Base-by-base conservation (phyloP, 441 rosid genomes). In the Pelargonium myrrhifolium region DNA sequence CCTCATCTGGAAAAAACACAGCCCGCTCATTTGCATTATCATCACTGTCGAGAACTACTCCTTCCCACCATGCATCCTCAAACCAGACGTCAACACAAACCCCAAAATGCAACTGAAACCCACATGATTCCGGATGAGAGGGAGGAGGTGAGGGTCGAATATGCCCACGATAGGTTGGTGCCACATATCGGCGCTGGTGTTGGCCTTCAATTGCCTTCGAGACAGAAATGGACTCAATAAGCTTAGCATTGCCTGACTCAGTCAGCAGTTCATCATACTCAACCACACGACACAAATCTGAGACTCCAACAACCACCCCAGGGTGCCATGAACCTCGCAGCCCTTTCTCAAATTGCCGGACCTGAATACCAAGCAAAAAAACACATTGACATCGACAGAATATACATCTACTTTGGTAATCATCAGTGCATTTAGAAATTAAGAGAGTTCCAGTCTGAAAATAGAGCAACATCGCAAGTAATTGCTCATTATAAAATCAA, bases 11-110 rank as follows among this genome's bases (percentile, higher is more conserved):
- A 42, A 81, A 81, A 74, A 74, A 81, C 53, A 81, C 84, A 37
- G 69, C 76, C 62, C 82, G 63, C 61, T 78, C 79, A 55, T 55
- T 18, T 49, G 77, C 80, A 72, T 70, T 71, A 51, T 74, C 70
- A 56, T 78, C 62, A 53, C 58, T 65, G 68, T 81, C 84, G 24
- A 81, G 68, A 40, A 81, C 63, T 40, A 81, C 72, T 64, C 84
- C 84, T 74, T 81, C 84, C 84, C 84, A 81, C 84, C 84, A 81
- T 15, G 80, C 84, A 76, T 78, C 84, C 72, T 78, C 73, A 68
- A 66, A 76, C 67, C 74, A 70, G 15, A 71, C 82, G 65, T 81
- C 84, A 62, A 81, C 82, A 39, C 84, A 81, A 18, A 74, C 63
- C 39, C 84, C 84, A 74, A 81, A 81, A 47, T 62, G 28, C 2